Conservation (phyloP, 2,329 filamentous ascomycete species). For the Capronia coronata region DNA sequence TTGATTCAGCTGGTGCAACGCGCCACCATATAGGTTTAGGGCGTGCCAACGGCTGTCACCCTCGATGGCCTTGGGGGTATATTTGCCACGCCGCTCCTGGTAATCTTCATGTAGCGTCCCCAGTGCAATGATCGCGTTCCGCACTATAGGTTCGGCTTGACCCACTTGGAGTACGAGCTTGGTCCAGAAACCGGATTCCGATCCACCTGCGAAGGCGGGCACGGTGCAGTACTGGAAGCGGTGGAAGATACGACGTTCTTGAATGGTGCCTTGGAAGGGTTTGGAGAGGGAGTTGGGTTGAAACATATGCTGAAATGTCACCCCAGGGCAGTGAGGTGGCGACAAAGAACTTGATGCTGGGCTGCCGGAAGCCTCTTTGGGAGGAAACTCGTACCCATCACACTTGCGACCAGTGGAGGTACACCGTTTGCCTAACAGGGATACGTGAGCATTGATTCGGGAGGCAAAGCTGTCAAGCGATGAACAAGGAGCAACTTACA, state of each 20-base stretch:
- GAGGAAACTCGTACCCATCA: conserved; percentile 48
- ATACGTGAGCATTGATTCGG: conserved; percentile 19
- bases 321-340: conserved; percentile 12
- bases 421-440: conserved; percentile 48
- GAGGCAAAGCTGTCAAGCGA: neutral
- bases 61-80: conserved; percentile 39
- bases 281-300: conserved; percentile 29
- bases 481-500: conserved; percentile 29
- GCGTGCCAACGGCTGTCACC: conserved; percentile 47
- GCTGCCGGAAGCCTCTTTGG: conserved; percentile 28
- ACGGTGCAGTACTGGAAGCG: conserved; percentile 57
- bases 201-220: conserved; percentile 59
- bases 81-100: conserved; percentile 27
- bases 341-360: conserved; percentile 10
- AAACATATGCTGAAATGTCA: conserved; percentile 17
- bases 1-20: conserved; percentile 47
- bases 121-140: conserved; percentile 59
- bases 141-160: conserved; percentile 55
- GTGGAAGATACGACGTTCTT: conserved; percentile 56
- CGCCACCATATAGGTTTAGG: conserved; percentile 53
- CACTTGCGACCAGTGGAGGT: conserved; percentile 54
- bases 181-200: conserved; percentile 61
- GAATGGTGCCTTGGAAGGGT: conserved; percentile 44
- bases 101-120: conserved; percentile 57
- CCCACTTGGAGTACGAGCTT: conserved; percentile 58